Evolutionary conservation across 2,329 filamentous ascomycete genomes (phyloP).

Genomic region (Fusarium paranaense): DNA sequence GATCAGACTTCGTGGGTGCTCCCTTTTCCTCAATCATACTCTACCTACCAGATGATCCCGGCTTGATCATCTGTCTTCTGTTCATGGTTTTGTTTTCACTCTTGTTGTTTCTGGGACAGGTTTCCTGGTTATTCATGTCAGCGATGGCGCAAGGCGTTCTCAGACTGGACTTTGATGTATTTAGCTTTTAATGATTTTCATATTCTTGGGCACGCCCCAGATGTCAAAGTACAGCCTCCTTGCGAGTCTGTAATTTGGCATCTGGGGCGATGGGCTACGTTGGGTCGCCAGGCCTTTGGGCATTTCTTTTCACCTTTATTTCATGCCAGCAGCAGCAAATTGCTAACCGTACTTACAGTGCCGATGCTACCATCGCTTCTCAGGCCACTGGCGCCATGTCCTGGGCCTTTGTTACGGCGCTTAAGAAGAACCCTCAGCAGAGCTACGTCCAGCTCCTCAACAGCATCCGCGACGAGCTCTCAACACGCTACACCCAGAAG

Average conservation of each 20-base stretch:
- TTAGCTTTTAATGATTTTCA: constrained; percentile 34
- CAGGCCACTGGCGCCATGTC: constrained; percentile 98
- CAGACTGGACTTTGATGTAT: constrained; percentile 23
- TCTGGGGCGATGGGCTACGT: constrained; percentile 61
- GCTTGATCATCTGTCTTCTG: constrained; percentile 19
- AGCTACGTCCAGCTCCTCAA: constrained; percentile 97
- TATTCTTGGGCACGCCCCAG: constrained; percentile 53
- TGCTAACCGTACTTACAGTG: constrained; percentile 62
- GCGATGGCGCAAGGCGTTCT: constrained; percentile 38
- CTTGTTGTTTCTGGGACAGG: constrained; percentile 18
- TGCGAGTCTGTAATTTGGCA: constrained; percentile 51
- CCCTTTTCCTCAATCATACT: constrained; percentile 42
- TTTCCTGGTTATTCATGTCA: constrained; percentile 8
- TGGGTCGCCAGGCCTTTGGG: constrained; percentile 40
- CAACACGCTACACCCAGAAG: constrained; percentile 91
- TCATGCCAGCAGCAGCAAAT: neutral
- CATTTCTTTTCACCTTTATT: neutral
- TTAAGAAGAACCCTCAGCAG: constrained; percentile 97
- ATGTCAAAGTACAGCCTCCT: constrained; percentile 51
- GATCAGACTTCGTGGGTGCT: constrained; percentile 87
- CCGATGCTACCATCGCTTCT: constrained; percentile 90
- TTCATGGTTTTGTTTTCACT: constrained; percentile 5
- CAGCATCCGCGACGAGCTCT: constrained; percentile 92
- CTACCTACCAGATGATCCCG: constrained; percentile 22
- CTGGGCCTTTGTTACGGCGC: constrained; percentile 91